Evolutionary conservation across 768 basidiomycete species (phyloP).

Genomic region (Tulasnella sp.): DNA sequence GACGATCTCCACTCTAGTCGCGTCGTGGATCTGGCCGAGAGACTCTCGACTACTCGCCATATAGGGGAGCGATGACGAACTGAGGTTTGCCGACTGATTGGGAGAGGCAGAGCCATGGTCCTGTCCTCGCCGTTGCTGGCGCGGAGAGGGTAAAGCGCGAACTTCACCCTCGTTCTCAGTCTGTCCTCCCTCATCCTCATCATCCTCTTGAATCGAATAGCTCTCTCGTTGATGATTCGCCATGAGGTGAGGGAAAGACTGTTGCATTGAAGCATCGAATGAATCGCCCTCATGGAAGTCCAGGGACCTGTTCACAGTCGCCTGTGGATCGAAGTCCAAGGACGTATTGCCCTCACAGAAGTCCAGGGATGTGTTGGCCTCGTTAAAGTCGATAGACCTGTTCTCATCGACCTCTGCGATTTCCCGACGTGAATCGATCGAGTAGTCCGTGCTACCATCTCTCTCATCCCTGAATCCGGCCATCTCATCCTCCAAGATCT

Average conservation of each 20-base stretch:
- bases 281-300: conserved; percentile 20
- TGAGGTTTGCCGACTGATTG: no score
- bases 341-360: conserved; percentile 19
- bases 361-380: conserved; percentile 34
- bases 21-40: no score
- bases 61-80: no score
- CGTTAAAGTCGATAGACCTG: conserved; percentile 1
- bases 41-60: no score
- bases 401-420: not conserved
- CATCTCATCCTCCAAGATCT: conserved; percentile 20
- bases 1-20: not conserved
- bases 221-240: no score
- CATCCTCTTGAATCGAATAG: conserved; percentile 19
- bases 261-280: conserved; percentile 13
- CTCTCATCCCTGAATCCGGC: conserved; percentile 1
- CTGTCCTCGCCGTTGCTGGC: no score
- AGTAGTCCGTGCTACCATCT: not conserved
- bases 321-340: conserved; percentile 14
- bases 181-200: conserved; percentile 20
- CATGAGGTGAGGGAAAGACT: conserved; percentile 20
- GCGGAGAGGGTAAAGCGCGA: no score
- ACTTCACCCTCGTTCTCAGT: not conserved
- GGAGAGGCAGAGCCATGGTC: no score
- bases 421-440: conserved; percentile 1
- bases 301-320: conserved; percentile 32